Percentiles rank a stretch among this genome's conserved stretches.
Conservation (phyloP, 2,329 filamentous ascomycete genomes). For the Phyllosticta citrichinensis region DNA sequence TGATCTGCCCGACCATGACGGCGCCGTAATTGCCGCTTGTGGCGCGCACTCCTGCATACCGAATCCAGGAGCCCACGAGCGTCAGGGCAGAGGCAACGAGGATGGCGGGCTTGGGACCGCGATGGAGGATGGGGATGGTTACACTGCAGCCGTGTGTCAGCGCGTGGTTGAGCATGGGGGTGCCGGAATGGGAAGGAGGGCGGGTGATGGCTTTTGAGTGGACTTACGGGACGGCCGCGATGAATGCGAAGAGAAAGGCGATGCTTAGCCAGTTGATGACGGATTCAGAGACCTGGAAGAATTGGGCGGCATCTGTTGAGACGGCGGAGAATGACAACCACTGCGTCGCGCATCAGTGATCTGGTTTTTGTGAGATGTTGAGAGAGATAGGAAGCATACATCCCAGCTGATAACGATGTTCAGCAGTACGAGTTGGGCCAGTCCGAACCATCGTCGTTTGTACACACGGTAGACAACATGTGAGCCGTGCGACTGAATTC, state of each 20-base stretch:
- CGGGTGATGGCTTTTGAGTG: neutral
- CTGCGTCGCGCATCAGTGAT: slow-evolving; percentile 33
- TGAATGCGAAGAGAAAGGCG: slow-evolving; percentile 76
- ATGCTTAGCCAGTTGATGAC: slow-evolving; percentile 91
- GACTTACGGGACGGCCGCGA: slow-evolving; percentile 55
- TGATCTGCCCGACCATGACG: slow-evolving; percentile 83
- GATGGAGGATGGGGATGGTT: slow-evolving; percentile 68
- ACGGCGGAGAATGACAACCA: slow-evolving; percentile 91
- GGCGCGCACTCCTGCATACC: slow-evolving; percentile 59
- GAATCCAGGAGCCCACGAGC: slow-evolving; percentile 82
- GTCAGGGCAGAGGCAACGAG: slow-evolving; percentile 62
- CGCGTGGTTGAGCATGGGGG: neutral
- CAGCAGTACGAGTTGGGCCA: slow-evolving; percentile 72
- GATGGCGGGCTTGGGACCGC: slow-evolving; percentile 64
- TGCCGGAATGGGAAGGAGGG: neutral
- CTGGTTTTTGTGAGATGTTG: neutral
- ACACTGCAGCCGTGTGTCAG: slow-evolving; percentile 22
- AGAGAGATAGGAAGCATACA: slow-evolving; percentile 47
- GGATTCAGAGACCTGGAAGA: slow-evolving; percentile 64
- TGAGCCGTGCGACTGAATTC: neutral
- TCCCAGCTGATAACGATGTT: slow-evolving; percentile 95
- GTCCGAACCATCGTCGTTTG: slow-evolving; percentile 79
- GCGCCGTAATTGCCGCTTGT: slow-evolving; percentile 57
- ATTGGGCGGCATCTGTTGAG: slow-evolving; percentile 60
- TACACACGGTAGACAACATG: slow-evolving; percentile 46